Evolutionary conservation across 345 rosid species (phyloP), one percentile per base, ranked within the genome.

Genomic region (Microcos paniculata): DNA sequence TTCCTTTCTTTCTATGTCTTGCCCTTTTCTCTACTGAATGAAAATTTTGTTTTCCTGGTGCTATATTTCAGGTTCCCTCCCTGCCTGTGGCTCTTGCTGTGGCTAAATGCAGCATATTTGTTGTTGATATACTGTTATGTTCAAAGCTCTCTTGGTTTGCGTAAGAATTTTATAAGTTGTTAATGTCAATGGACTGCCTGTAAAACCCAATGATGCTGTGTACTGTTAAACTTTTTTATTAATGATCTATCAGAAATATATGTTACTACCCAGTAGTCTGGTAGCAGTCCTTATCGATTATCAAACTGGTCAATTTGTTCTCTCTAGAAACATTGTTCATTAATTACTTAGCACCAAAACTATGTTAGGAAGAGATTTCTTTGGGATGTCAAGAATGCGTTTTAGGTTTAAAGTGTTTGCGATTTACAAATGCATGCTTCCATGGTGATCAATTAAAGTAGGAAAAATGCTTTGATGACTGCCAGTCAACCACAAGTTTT

Each of bases 1-100:
- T 23, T 5, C 4, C 56, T 8, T 43, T 33, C 63, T 15, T 19
- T 82, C 87, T 71, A 78, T 53, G 40, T 21, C 87, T 19, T 78
- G 80, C 67, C 88, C 79, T 69, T 79, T 75, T 62, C 89, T 91
- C 28, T 33, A 70, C 15, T 86, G 77, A 49, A 76, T 69, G 23
- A 80, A 84, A 14, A 77, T 84, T 26, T 85, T 82, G 63, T 46
- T 84, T 42, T 9, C 45, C 4, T 90, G 86, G 14, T 87, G 85
- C 79, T 87, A 88, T n/a, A 21, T 33, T 12, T 81, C 75, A 91
- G 84, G 84, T 90, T 4, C 76, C 80, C 0, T 91, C 3, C 96
- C 96, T 42, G 96, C 96, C 53, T 91, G 96, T 72, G 96, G 96
- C 70, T 89, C 96, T 43, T 91, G 94, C 89, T 91, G 90, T 45